phyloP scores from a whole-genome alignment of 805 yeast genomes.

The Kodamaea jinghongensis region DNA sequence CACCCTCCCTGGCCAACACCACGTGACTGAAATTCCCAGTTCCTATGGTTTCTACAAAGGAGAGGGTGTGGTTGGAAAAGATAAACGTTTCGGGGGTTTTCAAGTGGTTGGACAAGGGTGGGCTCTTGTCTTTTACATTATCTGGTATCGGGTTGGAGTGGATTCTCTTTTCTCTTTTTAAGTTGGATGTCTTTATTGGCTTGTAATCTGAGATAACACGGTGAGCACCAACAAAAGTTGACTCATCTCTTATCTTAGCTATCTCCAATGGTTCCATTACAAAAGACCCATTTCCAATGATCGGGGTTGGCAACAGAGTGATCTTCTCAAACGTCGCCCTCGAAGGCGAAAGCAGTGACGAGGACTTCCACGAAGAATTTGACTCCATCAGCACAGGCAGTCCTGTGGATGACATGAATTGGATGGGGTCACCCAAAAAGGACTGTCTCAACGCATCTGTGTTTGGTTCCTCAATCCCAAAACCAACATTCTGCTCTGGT shows the following conservation, averaged over 20 bases:
- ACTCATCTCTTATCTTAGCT: constrained; percentile 7
- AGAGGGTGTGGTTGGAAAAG: no score
- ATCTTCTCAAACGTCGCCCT: constrained; percentile 27
- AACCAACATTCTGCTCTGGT: background rate
- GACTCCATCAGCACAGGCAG: constrained; percentile 6
- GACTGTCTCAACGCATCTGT: background rate
- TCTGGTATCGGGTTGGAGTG: constrained; percentile 20
- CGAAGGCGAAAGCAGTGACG: constrained; percentile 9
- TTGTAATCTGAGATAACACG: constrained; percentile 40
- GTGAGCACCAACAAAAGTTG: background rate
- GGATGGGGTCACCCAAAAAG: background rate
- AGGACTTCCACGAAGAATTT: constrained; percentile 2
- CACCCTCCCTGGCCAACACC: constrained; percentile 37
- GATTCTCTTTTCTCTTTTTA: constrained; percentile 16
- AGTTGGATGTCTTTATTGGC: constrained; percentile 14
- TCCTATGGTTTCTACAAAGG: constrained; percentile 47
- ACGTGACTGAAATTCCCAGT: constrained; percentile 70
- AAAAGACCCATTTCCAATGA: constrained; percentile 14
- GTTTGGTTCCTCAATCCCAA: no score
- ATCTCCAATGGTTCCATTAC: constrained; percentile 4
- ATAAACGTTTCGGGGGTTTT: no score
- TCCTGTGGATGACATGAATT: background rate
- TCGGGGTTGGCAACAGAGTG: constrained; percentile 48
- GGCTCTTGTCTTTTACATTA: constrained; percentile 4
- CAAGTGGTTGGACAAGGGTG: constrained; percentile 3